Percentiles rank a stretch among this genome's conserved stretches.
phyloP scores from a whole-genome alignment of 805 yeast genomes.

The Candida fluviatilis region DNA sequence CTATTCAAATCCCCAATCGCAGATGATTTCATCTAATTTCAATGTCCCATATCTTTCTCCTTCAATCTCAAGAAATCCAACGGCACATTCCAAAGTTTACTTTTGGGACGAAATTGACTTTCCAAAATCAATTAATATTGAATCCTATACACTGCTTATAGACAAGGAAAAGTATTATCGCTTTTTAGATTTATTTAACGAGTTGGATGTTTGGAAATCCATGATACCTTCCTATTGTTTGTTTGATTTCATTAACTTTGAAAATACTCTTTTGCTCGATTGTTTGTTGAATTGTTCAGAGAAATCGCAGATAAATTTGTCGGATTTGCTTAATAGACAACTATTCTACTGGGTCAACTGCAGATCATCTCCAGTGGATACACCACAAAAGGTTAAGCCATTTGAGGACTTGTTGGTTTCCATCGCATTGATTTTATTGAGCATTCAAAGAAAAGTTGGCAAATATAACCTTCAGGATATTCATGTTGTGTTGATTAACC shows the following conservation, averaged over 20 bases:
- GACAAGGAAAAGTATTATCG: slow-evolving; percentile 34
- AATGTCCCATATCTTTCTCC: not conserved
- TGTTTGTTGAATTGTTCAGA: slow-evolving; percentile 29
- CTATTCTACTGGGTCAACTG: slow-evolving; percentile 19
- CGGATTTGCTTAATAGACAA: slow-evolving; percentile 17
- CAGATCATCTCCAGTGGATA: slow-evolving; percentile 7
- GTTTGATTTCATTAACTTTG: slow-evolving; percentile 5
- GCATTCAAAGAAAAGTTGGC: slow-evolving; percentile 10
- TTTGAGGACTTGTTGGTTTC: slow-evolving; percentile 30
- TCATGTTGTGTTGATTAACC: slow-evolving; percentile 23
- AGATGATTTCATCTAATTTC: not conserved
- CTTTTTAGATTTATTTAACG: slow-evolving; percentile 39
- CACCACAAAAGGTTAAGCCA: slow-evolving; percentile 9
- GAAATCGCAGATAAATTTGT: slow-evolving; percentile 7
- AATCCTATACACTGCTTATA: slow-evolving; percentile 19
- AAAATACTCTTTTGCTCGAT: slow-evolving; percentile 14
- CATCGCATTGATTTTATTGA: slow-evolving; percentile 24
- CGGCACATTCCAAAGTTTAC: slow-evolving; percentile 1
- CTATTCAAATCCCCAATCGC: not conserved
- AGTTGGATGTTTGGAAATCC: slow-evolving; percentile 33
- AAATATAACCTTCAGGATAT: slow-evolving; percentile 8
- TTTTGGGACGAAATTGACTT: slow-evolving; percentile 3
- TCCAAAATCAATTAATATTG: slow-evolving; percentile 14
- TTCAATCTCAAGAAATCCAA: not conserved
- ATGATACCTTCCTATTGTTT: slow-evolving; percentile 32